Conservation (phyloP, 1,284 basidiomycete species). For the Abortiporus biennis region DNA sequence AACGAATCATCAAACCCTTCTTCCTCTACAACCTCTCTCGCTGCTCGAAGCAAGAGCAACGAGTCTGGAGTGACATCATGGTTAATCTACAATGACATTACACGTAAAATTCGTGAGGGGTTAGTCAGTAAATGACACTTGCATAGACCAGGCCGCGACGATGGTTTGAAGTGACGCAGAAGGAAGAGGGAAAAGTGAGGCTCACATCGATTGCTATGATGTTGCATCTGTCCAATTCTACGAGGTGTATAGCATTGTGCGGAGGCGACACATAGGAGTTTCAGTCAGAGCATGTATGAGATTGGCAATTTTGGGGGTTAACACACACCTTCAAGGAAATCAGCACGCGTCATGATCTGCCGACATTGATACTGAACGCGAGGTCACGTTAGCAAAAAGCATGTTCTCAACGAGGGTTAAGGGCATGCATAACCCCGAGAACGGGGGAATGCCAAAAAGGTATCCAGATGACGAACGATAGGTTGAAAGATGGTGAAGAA, state of each 20-base stretch:
- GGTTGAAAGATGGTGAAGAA: no score
- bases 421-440: no score
- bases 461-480: no score
- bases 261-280: no score
- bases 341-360: conserved; percentile 78
- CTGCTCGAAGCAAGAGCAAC: conserved; percentile 65
- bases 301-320: no score
- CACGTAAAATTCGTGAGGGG: background rate
- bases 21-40: conserved; percentile 60
- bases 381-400: no score
- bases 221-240: conserved; percentile 60
- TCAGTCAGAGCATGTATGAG: no score
- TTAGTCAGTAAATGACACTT: conserved; percentile 4
- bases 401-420: no score
- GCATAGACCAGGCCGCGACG: background rate
- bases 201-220: conserved; percentile 76
- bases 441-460: no score
- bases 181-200: conserved; percentile 11
- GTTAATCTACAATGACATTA: conserved; percentile 39
- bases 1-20: conserved; percentile 72
- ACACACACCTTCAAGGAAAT: conserved; percentile 65
- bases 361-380: conserved; percentile 50
- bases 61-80: conserved; percentile 79
- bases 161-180: background rate
- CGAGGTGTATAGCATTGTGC: no score